These are phyloP conservation scores for Apiospora rasikravindrae DNA, from an alignment of 2,329 filamentous ascomycete species.

Conservation along the genomic window DNA sequence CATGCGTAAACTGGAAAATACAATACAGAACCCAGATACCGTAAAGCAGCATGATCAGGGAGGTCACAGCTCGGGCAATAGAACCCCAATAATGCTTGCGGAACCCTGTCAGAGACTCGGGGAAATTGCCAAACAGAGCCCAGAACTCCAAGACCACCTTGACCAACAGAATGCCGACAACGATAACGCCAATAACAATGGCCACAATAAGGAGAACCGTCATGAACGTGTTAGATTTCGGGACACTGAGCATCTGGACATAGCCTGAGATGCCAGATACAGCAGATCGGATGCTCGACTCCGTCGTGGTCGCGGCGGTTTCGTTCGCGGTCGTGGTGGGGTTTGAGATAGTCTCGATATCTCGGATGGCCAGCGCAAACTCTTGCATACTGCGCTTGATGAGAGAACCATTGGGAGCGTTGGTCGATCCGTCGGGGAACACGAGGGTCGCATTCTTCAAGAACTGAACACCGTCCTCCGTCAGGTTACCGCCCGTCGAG, in stretches of 20 bases:
- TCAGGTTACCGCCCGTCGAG: constrained; percentile 85
- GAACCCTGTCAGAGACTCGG: constrained; percentile 79
- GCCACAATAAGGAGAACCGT: constrained; percentile 88
- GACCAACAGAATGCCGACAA: constrained; percentile 83
- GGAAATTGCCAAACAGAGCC: constrained; percentile 88
- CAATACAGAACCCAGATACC: constrained; percentile 96
- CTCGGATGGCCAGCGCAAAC: constrained; percentile 59
- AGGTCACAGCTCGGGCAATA: constrained; percentile 86
- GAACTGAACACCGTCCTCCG: constrained; percentile 74
- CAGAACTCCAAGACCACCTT: constrained; percentile 92
- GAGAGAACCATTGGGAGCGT: constrained; percentile 44
- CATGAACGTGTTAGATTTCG: constrained; percentile 93
- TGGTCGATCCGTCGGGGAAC: constrained; percentile 65
- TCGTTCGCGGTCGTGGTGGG: constrained; percentile 28
- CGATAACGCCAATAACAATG: constrained; percentile 82
- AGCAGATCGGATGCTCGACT: constrained; percentile 47
- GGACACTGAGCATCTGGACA: constrained; percentile 83
- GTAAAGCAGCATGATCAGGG: constrained; percentile 89
- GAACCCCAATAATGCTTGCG: constrained; percentile 96
- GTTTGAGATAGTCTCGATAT: constrained; percentile 53
- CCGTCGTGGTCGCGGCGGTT: constrained; percentile 28
- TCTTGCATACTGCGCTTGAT: constrained; percentile 61
- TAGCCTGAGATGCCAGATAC: constrained; percentile 83
- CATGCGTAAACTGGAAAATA: constrained; percentile 90
- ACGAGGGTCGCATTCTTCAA: constrained; percentile 79